Evolutionary conservation across 768 basidiomycete genomes (phyloP).

Genomic region (Lactarius pseudohatsudake): DNA sequence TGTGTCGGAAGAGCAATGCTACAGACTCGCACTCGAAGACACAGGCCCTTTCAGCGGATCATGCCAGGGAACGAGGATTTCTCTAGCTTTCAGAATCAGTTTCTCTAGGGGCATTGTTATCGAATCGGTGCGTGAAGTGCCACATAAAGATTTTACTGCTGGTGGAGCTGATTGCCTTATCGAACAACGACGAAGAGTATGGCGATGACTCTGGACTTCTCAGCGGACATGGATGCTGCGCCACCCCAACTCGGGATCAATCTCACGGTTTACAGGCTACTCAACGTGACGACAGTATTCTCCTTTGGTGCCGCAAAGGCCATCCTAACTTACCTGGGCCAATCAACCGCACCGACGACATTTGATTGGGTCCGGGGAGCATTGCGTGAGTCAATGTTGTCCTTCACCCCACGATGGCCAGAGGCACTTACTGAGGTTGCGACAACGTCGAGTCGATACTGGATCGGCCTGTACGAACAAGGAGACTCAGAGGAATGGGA

Average conservation of each 20-base stretch:
- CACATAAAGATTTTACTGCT: too few relatives aligned
- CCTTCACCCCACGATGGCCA: neutral
- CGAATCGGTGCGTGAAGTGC: neutral
- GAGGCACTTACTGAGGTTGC: neutral
- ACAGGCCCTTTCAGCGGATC: neutral
- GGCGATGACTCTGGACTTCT: neutral
- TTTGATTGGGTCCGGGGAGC: constrained; percentile 13
- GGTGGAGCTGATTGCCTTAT: neutral
- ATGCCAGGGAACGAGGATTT: neutral
- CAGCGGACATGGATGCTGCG: neutral
- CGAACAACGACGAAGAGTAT: neutral
- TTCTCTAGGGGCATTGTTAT: neutral
- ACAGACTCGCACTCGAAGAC: neutral
- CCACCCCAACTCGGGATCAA: constrained; percentile 12
- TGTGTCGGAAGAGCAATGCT: too few relatives aligned
- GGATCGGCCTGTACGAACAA: constrained; percentile 9
- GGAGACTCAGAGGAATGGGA: neutral
- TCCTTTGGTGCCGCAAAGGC: neutral
- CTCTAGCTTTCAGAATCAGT: neutral
- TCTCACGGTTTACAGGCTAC: constrained; percentile 9
- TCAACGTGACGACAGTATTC: constrained; percentile 7
- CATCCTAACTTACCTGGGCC: constrained; percentile 11
- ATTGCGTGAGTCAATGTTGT: neutral
- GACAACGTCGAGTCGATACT: constrained; percentile 3
- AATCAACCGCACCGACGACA: constrained; percentile 1